Evolutionary conservation across 768 basidiomycete species (phyloP).

Genomic region (Calocybe cyanea): DNA sequence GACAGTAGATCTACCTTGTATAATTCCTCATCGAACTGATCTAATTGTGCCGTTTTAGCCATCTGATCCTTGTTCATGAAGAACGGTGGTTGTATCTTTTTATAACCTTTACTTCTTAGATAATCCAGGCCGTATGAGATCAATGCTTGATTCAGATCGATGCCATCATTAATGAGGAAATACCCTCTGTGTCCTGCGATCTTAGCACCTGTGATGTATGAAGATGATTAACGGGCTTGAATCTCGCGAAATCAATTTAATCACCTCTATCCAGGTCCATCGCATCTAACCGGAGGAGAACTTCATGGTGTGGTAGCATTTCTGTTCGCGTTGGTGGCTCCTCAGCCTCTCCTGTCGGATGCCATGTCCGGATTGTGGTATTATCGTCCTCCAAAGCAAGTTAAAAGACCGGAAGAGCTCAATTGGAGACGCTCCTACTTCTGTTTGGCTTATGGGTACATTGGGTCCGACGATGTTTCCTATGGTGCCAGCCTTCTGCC

Average conservation of each 20-base stretch:
- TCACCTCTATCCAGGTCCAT: slow-evolving; percentile 96
- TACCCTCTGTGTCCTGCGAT: slow-evolving; percentile 94
- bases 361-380: slow-evolving; percentile 73
- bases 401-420: not conserved
- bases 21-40: slow-evolving; percentile 97
- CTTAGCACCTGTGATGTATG: slow-evolving; percentile 65
- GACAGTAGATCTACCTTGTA: slow-evolving; percentile 69
- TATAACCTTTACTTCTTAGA: slow-evolving; percentile 76
- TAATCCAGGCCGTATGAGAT: slow-evolving; percentile 95
- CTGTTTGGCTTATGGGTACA: slow-evolving; percentile 82
- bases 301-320: slow-evolving; percentile 97
- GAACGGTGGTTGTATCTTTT: slow-evolving; percentile 95
- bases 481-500: slow-evolving; percentile 72
- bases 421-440: slow-evolving; percentile 47
- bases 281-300: slow-evolving; percentile 87
- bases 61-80: slow-evolving; percentile 98
- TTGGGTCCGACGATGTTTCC: slow-evolving; percentile 91
- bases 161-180: slow-evolving; percentile 92
- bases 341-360: slow-evolving; percentile 71
- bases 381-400: slow-evolving; percentile 77
- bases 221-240: not conserved
- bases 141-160: slow-evolving; percentile 96
- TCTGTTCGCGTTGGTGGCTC: slow-evolving; percentile 68
- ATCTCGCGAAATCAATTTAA: slow-evolving; percentile 9
- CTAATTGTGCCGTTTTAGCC: slow-evolving; percentile 96